Base-by-base conservation (phyloP, 768 basidiomycete genomes). In the Russula compacta region DNA sequence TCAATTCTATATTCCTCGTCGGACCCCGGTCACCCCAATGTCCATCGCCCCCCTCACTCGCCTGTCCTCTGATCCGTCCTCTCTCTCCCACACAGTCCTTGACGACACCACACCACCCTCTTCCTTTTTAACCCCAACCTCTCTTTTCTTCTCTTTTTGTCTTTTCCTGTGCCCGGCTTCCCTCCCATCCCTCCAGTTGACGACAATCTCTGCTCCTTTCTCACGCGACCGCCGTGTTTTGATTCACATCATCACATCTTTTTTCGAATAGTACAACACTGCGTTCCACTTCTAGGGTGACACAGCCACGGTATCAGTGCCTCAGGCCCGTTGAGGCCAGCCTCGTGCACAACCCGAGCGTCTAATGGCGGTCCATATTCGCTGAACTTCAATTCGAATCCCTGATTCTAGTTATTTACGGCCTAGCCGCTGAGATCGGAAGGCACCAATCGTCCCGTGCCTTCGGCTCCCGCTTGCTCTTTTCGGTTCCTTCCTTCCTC, bases 371-470 rank as follows among this genome's bases (percentile, higher is more conserved):
- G 44, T 12, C 36, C 46, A 65, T 59, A 48, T 59, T 66, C 64
- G 60, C 66, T 50, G 60, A 24, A 43, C 11, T 55, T 54, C 19
- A 59, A 64, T 36, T 56, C n/a, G 9, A 47, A 53, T 53, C 58
- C 58, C 61, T 36, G 21, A 43, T 53, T 53, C 50, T 62, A 51
- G 56, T 58, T 63, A 58, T 63, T 53, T 64, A 61, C 57, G 63
- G 63, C 63, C 63, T 64, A 66, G 65, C 63, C 65, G 65, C 65
- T 60, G 48, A 54, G 51, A 66, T 66, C 65, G 65, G 65, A 66
- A 63, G 65, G 65, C 63, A 66, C 65, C 24, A 47, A 60, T 58
- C 63, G 63, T 55, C 12, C 60, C 58, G n/a, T 19, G 14, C 35
- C 2, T n/a, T 54, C 40, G 63, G 56, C 58, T 47, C 52, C 2